Percentiles rank a stretch among this genome's conserved stretches.
These are phyloP conservation scores for Fennellomyces sp. DNA, from an alignment of 371 early-diverging fungal species.

Conservation along the genomic window DNA sequence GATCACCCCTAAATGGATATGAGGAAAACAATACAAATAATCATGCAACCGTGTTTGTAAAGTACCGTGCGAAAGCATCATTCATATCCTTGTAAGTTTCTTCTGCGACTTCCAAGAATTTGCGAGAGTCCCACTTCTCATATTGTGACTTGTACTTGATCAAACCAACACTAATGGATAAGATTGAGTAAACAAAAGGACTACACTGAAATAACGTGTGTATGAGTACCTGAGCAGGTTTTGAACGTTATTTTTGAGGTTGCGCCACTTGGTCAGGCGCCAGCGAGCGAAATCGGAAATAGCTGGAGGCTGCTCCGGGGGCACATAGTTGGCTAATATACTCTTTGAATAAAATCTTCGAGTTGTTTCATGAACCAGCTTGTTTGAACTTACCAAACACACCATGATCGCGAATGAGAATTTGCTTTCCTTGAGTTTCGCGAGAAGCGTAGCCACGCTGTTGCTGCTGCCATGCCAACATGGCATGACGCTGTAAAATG, in stretches of 20 bases:
- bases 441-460: slow-evolving; percentile 16
- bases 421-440: slow-evolving; percentile 25
- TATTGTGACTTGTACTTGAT: slow-evolving; percentile 54
- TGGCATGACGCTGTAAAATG: background rate
- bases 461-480: background rate
- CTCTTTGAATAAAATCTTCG: background rate
- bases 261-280: slow-evolving; percentile 55
- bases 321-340: slow-evolving; percentile 48
- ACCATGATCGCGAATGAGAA: slow-evolving; percentile 51
- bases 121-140: slow-evolving; percentile 53
- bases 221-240: slow-evolving; percentile 46
- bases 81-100: slow-evolving; percentile 74
- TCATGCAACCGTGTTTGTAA: background rate
- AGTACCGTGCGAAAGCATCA: slow-evolving; percentile 66
- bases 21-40: background rate
- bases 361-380: background rate
- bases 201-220: background rate
- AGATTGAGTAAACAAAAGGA: background rate
- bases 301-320: slow-evolving; percentile 50
- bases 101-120: slow-evolving; percentile 60
- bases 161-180: slow-evolving; percentile 43
- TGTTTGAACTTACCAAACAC: slow-evolving; percentile 41
- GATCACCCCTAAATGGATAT: slow-evolving; percentile 58
- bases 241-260: slow-evolving; percentile 49
- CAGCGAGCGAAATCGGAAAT: slow-evolving; percentile 47